Base-by-base conservation (phyloP, 768 basidiomycete species). In the Macrolepiota fuliginosa region DNA sequence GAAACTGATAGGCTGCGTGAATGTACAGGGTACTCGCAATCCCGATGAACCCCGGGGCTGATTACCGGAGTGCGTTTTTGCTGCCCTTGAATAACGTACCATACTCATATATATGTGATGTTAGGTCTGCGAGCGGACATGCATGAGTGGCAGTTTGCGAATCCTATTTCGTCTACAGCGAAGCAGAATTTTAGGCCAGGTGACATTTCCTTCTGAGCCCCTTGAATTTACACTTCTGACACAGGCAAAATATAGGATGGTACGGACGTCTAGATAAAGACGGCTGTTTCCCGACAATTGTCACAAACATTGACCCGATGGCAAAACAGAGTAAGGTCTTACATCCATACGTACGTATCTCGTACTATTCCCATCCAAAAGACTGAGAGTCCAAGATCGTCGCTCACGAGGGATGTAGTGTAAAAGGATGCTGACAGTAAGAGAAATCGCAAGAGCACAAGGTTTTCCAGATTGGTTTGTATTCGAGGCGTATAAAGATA, bases 371-470 rank as follows among this genome's bases (percentile, higher is more conserved):
- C 58, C 36, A 24, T 13, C 47, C 15, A 25, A 62, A 19, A 61
- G 15, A 10, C 32, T 45, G 17, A 39, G 7, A 32, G 7, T 32
- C 19, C 45, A 35, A 35, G 12, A 58, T n/a, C n/a, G n/a, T n/a
- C n/a, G n/a, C 49, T 32, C 25, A 50, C 19, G 46, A 25, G 36
- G 35, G 24, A 11, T 47, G 9, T 42, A 93, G 91, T 87, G 84
- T 64, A 81, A 81, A 65, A 82, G 92, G 9, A 84, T 91, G 65
- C 73, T 91, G 5, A 88, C 88, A 0, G 85, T 92, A 24, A 82
- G 91, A 4, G 91, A 93, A 69, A 76, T 90, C 13, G 91, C 91
- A 7, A 77, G 92, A 45, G 88, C 89, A 0, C 92, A 94, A 74
- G 91, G 92, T 0, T 91, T 94, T 69, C 88, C 91, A 0, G 92